phyloP scores from a whole-genome alignment of 2,329 filamentous ascomycete genomes.

The Colletotrichum scovillei region DNA sequence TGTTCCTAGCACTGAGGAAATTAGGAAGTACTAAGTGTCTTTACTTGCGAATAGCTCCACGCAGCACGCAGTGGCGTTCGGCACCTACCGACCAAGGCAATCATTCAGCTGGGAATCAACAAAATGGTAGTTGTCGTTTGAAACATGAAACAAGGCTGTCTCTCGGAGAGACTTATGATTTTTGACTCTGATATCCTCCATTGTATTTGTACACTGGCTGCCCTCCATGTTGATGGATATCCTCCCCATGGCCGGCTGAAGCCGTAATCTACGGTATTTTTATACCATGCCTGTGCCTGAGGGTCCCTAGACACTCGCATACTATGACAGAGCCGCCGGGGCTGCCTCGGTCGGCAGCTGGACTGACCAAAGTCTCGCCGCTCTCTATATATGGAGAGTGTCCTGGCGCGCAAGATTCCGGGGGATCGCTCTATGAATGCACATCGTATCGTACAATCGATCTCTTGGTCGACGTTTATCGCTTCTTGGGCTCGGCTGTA shows the following conservation, averaged over 20 bases:
- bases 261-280: neutral
- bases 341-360: neutral
- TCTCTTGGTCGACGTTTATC: slow-evolving; percentile 30
- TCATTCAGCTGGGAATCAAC: neutral
- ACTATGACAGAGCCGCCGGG: neutral
- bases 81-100: neutral
- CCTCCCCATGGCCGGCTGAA: neutral
- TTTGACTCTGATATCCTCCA: neutral
- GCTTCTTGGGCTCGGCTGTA: slow-evolving; percentile 56
- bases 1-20: too few relatives aligned
- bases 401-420: neutral
- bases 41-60: neutral
- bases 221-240: neutral
- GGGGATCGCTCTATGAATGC: slow-evolving; percentile 12
- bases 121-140: neutral
- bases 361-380: neutral
- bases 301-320: too few relatives aligned
- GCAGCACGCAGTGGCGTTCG: neutral
- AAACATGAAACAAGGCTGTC: neutral
- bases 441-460: slow-evolving; percentile 28
- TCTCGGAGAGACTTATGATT: neutral
- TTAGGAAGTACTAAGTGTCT: neutral
- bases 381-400: neutral
- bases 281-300: neutral
- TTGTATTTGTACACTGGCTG: slow-evolving; percentile 19